Conservation (phyloP, 2,329 filamentous ascomycete genomes). For the Fusarium paranaense region DNA sequence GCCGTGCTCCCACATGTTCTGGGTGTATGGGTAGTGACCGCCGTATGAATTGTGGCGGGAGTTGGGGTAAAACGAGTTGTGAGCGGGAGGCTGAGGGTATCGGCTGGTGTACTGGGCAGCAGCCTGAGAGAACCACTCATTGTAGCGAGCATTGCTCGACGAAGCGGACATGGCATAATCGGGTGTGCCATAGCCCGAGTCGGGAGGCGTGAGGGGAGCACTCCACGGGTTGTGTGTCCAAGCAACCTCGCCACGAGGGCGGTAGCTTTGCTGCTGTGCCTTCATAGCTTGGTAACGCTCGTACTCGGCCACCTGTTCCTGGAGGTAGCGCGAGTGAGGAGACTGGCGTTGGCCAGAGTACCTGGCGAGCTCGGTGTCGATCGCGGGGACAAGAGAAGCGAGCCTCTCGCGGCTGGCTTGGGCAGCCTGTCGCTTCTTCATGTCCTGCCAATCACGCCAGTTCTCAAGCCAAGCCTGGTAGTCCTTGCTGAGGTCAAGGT, state of each 20-base stretch:
- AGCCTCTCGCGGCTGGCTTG: constrained; percentile 63
- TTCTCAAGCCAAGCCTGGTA: constrained; percentile 72
- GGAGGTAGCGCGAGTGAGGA: constrained; percentile 60
- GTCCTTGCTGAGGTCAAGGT: constrained; percentile 80
- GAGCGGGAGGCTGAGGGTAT: constrained; percentile 57
- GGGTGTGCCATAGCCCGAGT: constrained; percentile 71
- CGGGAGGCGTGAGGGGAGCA: constrained; percentile 68
- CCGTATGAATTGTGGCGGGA: constrained; percentile 56
- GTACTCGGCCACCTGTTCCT: constrained; percentile 67
- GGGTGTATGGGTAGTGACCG: constrained; percentile 58
- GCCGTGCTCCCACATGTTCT: constrained; percentile 64
- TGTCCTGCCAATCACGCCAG: constrained; percentile 68
- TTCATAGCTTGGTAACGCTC: constrained; percentile 62
- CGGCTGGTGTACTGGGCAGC: constrained; percentile 57
- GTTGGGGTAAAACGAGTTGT: constrained; percentile 54
- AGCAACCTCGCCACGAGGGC: constrained; percentile 55
- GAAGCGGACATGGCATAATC: constrained; percentile 68
- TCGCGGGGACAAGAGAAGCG: constrained; percentile 59
- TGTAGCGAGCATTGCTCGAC: constrained; percentile 66
- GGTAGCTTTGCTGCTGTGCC: constrained; percentile 54
- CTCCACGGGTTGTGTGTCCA: constrained; percentile 61
- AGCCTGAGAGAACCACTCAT: constrained; percentile 67
- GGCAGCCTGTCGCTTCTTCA: constrained; percentile 65
- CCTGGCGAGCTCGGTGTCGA: constrained; percentile 57
- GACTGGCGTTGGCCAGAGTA: constrained; percentile 53